phyloP scores from a whole-genome alignment of 495 filamentous ascomycete species.

The Daldinia caldariorum region DNA sequence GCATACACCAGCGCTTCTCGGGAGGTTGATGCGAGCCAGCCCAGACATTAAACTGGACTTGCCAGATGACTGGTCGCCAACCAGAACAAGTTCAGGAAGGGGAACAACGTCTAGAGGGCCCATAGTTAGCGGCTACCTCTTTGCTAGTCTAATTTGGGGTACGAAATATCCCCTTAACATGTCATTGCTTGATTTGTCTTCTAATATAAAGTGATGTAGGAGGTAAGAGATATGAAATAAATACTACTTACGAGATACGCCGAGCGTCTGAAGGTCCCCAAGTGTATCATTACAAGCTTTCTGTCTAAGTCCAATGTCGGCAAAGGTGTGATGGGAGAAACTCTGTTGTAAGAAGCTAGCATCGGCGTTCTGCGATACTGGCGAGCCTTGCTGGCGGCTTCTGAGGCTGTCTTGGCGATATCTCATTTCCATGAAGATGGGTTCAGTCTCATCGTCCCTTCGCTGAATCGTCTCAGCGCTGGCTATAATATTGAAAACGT shows the following conservation, averaged over 20 bases:
- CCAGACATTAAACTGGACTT: conserved; percentile 85
- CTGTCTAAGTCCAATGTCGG: conserved; percentile 55
- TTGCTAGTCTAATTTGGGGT: no score
- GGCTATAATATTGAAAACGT: conserved; percentile 18
- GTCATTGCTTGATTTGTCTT: background rate
- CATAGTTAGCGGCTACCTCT: background rate
- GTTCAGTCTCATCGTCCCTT: conserved; percentile 40
- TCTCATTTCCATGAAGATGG: conserved; percentile 44
- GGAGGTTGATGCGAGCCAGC: conserved; percentile 79
- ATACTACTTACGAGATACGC: conserved; percentile 52
- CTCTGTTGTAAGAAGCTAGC: conserved; percentile 44
- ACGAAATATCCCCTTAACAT: no score
- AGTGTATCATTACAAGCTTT: conserved; percentile 60
- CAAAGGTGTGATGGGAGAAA: conserved; percentile 50
- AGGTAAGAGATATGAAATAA: background rate
- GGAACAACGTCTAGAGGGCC: conserved; percentile 57
- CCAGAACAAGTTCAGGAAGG: conserved; percentile 78
- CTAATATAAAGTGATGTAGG: background rate
- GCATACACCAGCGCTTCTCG: conserved; percentile 73
- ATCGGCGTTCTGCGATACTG: conserved; percentile 43
- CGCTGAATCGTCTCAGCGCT: conserved; percentile 43
- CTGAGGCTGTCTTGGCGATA: conserved; percentile 19
- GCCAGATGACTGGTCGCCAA: conserved; percentile 83
- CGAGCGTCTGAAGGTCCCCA: conserved; percentile 57
- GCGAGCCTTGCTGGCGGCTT: conserved; percentile 26